These are phyloP conservation scores for Hypomontagnella submonticulosa DNA, from an alignment of 495 filamentous ascomycete genomes.

Conservation along the genomic window DNA sequence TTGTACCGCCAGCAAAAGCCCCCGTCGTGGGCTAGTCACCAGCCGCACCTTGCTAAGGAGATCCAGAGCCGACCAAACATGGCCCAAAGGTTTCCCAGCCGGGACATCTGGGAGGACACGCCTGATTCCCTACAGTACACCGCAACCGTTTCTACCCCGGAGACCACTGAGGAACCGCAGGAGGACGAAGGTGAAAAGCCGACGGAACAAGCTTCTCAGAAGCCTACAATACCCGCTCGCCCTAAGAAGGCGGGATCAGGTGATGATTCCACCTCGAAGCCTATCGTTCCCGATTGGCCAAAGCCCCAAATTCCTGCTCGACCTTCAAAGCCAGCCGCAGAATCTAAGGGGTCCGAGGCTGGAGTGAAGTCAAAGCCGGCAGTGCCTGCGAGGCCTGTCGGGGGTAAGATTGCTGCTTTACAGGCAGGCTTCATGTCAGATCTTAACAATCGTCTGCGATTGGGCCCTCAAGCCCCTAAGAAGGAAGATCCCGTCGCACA, in stretches of 20 bases:
- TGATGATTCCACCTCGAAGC: slow-evolving; percentile 50
- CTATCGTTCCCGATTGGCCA: slow-evolving; percentile 66
- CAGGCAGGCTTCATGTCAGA: slow-evolving; percentile 92
- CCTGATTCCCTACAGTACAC: slow-evolving; percentile 84
- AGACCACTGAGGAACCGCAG: slow-evolving; percentile 60
- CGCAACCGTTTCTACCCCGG: slow-evolving; percentile 78
- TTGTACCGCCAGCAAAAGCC: slow-evolving; percentile 60
- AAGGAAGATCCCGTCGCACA: slow-evolving; percentile 71
- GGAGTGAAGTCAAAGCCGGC: slow-evolving; percentile 74
- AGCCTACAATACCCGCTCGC: slow-evolving; percentile 59
- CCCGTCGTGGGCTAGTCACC: slow-evolving; percentile 57
- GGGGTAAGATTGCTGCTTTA: slow-evolving; percentile 88
- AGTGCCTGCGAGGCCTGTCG: slow-evolving; percentile 81
- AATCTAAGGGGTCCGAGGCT: slow-evolving; percentile 56
- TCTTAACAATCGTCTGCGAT: slow-evolving; percentile 82
- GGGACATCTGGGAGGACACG: slow-evolving; percentile 96
- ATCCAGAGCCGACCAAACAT: slow-evolving; percentile 54
- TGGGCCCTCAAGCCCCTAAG: slow-evolving; percentile 79
- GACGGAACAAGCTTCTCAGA: slow-evolving; percentile 49
- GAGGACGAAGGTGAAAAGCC: slow-evolving; percentile 47
- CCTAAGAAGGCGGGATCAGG: slow-evolving; percentile 61
- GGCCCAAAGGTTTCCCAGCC: slow-evolving; percentile 87
- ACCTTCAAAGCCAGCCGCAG: slow-evolving; percentile 65
- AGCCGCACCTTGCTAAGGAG: slow-evolving; percentile 55
- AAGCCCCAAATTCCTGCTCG: slow-evolving; percentile 84